Conservation (phyloP, 1,284 basidiomycete species). For the Leccinum fallax region DNA sequence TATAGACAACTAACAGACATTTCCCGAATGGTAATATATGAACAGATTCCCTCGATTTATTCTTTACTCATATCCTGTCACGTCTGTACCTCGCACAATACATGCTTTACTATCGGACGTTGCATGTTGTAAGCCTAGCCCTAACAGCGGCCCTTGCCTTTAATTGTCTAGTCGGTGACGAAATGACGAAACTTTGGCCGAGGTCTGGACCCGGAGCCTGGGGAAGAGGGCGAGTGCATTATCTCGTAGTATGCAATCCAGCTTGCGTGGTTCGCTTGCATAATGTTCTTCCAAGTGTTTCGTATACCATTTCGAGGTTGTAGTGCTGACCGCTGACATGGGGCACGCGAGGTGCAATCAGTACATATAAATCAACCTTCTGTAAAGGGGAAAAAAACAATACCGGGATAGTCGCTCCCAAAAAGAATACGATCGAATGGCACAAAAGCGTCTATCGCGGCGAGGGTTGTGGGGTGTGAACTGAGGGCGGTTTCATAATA, state of each 20-base stretch:
- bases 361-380: background rate
- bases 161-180: background rate
- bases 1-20: constrained; percentile 37
- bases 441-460: constrained; percentile 51
- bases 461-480: constrained; percentile 52
- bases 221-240: constrained; percentile 57
- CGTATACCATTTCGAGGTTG: constrained; percentile 62
- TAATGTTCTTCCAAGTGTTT: constrained; percentile 52
- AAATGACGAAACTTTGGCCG: background rate
- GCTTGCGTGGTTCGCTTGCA: constrained; percentile 33
- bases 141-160: background rate
- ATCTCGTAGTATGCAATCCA: constrained; percentile 43
- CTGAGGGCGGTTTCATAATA: constrained; percentile 73
- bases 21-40: constrained; percentile 22
- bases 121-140: constrained; percentile 12
- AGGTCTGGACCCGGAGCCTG: constrained; percentile 22
- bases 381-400: background rate
- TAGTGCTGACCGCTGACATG: constrained; percentile 53
- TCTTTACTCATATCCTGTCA: constrained; percentile 27
- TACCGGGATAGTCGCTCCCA: constrained; percentile 77
- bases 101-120: constrained; percentile 18
- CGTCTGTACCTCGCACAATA: constrained; percentile 32
- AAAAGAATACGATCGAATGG: constrained; percentile 54
- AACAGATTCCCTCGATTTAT: constrained; percentile 32
- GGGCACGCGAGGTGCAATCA: constrained; percentile 7